Conservation (phyloP, 2,329 filamentous ascomycete species). For the Pseudocercospora musae region DNA sequence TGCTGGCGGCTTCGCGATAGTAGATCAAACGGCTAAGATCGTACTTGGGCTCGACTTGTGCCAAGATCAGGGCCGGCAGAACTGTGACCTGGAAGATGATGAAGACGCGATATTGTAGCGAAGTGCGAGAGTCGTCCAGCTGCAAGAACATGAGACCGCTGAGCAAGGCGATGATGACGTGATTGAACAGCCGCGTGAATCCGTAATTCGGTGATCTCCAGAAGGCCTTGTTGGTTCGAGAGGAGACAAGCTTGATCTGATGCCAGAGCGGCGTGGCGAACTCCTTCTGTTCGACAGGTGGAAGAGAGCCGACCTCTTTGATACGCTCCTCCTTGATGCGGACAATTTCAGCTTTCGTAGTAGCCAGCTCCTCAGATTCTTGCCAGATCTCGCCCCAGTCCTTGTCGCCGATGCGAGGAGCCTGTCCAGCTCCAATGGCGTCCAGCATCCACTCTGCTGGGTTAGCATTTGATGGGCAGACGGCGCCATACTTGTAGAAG, state of each 20-base stretch:
- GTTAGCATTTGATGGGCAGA: slow-evolving; percentile 66
- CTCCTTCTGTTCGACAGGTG: slow-evolving; percentile 61
- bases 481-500: slow-evolving; percentile 37
- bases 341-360: slow-evolving; percentile 63
- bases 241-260: slow-evolving; percentile 73
- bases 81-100: slow-evolving; percentile 88
- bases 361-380: slow-evolving; percentile 66
- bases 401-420: slow-evolving; percentile 66
- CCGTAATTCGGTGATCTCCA: slow-evolving; percentile 88
- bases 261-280: slow-evolving; percentile 77
- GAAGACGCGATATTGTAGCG: slow-evolving; percentile 82
- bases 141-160: slow-evolving; percentile 77
- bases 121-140: slow-evolving; percentile 70
- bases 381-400: slow-evolving; percentile 82
- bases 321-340: slow-evolving; percentile 63
- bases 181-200: slow-evolving; percentile 82
- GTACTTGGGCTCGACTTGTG: slow-evolving; percentile 81
- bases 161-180: slow-evolving; percentile 72
- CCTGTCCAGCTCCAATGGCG: slow-evolving; percentile 72
- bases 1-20: slow-evolving; percentile 80
- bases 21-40: slow-evolving; percentile 75
- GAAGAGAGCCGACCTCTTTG: slow-evolving; percentile 43
- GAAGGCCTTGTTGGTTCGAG: slow-evolving; percentile 71
- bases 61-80: slow-evolving; percentile 76
- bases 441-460: slow-evolving; percentile 85